These are phyloP conservation scores for Flaveria bidentis DNA, from an alignment of 129 eudicot species.

Conservation along the genomic window DNA sequence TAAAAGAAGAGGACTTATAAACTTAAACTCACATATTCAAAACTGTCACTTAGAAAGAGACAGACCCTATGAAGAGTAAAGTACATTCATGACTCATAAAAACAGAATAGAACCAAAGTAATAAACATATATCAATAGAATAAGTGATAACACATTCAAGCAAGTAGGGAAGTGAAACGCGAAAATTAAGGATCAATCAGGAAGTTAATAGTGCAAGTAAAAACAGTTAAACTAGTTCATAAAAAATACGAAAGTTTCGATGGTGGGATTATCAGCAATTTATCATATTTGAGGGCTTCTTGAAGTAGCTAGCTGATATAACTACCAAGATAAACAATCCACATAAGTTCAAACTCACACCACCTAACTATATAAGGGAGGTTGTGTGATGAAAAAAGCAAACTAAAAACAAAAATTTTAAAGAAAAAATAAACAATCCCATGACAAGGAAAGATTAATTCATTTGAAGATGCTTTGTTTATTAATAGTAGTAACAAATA, in stretches of 20 bases:
- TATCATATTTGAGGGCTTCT: conserved; percentile 7
- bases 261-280: neutral
- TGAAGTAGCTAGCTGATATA: conserved; percentile 23
- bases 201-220: conserved; percentile 6
- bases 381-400: neutral
- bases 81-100: neutral
- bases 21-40: conserved; percentile 5
- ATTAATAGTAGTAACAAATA: neutral
- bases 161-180: neutral
- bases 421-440: neutral
- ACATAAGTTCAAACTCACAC: conserved; percentile 22
- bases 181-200: neutral
- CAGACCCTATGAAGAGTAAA: neutral
- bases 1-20: neutral
- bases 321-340: conserved; percentile 20
- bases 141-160: neutral
- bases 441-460: neutral
- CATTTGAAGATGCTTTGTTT: neutral
- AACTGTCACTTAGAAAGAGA: neutral
- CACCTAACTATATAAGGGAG: neutral
- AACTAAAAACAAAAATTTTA: neutral
- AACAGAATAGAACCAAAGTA: neutral
- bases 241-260: neutral
- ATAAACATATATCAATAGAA: neutral
- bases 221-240: neutral